Conservation (phyloP, 2,329 filamentous ascomycete genomes). For the Epichloe coenophiala region DNA sequence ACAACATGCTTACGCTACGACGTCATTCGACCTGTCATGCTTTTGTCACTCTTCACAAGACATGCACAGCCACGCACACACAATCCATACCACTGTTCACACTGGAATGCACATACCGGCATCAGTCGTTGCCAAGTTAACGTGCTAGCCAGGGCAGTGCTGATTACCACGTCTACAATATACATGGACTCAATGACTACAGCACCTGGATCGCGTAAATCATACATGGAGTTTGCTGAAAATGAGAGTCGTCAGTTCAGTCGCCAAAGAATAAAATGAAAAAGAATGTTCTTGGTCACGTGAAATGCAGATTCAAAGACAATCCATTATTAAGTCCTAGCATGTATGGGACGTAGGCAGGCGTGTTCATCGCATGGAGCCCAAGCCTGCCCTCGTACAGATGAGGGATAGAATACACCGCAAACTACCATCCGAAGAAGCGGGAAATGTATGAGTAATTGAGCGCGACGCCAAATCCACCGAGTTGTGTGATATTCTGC, state of each 20-base stretch:
- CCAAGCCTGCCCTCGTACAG: conserved; percentile 12
- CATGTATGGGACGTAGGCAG: conserved; percentile 14
- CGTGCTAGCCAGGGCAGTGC: neutral
- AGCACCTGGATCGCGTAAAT: neutral
- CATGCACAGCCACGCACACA: neutral
- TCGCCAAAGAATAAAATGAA: neutral
- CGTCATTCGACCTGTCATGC: neutral
- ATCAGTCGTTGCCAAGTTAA: neutral
- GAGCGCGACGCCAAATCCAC: conserved; percentile 23
- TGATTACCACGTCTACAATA: too few species aligned
- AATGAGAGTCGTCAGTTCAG: neutral
- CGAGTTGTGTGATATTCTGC: conserved; percentile 14
- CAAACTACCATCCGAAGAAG: conserved; percentile 22
- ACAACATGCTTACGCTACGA: neutral
- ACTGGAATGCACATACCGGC: neutral
- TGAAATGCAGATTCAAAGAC: conserved; percentile 17
- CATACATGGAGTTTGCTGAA: neutral
- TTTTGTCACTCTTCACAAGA: neutral
- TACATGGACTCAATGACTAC: too few species aligned
- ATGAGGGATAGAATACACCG: conserved; percentile 18
- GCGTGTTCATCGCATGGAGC: conserved; percentile 11
- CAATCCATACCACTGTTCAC: neutral
- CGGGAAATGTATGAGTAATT: conserved; percentile 19
- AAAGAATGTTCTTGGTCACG: neutral
- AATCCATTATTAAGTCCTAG: conserved; percentile 33